Base-by-base conservation (phyloP, 495 filamentous ascomycete genomes). In the Evernia prunastri region DNA sequence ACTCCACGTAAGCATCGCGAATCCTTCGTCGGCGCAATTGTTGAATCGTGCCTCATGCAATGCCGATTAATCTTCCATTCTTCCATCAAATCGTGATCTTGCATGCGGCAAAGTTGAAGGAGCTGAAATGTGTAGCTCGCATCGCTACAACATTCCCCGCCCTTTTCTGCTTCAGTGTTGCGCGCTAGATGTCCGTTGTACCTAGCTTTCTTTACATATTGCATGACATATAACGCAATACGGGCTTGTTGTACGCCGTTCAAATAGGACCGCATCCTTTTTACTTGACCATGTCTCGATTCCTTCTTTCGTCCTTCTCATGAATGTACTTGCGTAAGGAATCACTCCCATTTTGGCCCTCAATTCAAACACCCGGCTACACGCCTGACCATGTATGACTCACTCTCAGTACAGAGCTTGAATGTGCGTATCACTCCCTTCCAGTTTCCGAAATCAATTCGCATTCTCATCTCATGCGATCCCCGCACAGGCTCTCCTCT, bases 401-500 rank as follows among this genome's bases (percentile, higher is more conserved):
- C 58, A 11, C 51, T 65, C 33, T 65, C 63, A 4, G 63, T 65
- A 25, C 25, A 60, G 37, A 36, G 63, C 20, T 29, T 65, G 4
- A 61, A 65, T 65, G 63, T 65, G 43, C 15, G 63, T 65, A 33
- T 39, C 15, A 18, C 40, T 29, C 39, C 39, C 18, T 27, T 45
- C 13, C 20, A 29, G 61, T 37, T 23, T n/a, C n/a, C n/a, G n/a
- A n/a, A n/a, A 29, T 63, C 20, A 7, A 25, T 27, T 40, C 15
- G 12, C 23, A 23, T 27, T 31, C 35, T 57, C 10, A 63, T 23
- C 23, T 39, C 18, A 6, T 42, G 40, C n/a, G 10, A 31, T n/a
- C n/a, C n/a, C n/a, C n/a, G 27, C 10, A 53, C 31, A 66, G 64
- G 64, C 64, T 51, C 51, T 66, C 6, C 37, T 63, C 18, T 66